Evolutionary conservation across 169 alveolate genomes (phyloP), one percentile per base, ranked within the genome.

Genomic region (Blepharisma undulans): DNA sequence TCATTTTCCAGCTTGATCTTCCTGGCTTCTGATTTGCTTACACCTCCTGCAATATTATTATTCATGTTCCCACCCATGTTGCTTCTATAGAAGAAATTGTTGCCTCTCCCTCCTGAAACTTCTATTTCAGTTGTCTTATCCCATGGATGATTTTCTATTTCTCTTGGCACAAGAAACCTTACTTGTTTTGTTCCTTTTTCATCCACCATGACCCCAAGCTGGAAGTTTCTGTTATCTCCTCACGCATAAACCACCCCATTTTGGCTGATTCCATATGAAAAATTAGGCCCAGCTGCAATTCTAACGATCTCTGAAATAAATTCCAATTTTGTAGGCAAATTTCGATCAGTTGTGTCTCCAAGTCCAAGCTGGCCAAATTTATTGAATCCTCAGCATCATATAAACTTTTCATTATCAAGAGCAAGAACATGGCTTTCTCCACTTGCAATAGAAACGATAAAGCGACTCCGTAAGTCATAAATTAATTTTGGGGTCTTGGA

Each of bases 341-440:
- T 8, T 36, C 27, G 12, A n/a, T 19, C 16, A 4, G 29, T 36
- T 36, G 34, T 60, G 30, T 7, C 76, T 21, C 76, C 34, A n/a
- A 22, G 8, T 2, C 89, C 89, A 48, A 82, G 77, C 21, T 82
- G 89, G 30, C 89, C 89, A 8, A 8, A n/a, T 21, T 22, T 30
- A 30, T 82, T 82, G 27, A 34, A 77, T 34, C 89, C 89, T 78
- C 89, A 82, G 0, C 36, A 10, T 19, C 10, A 82, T 8, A 82
- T 33, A 21, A 7, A 8, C 84, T 32, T 8, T 14, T 82, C 89
- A 34, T 25, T 22, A 12, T 22, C 29, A 21, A 82, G 60, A n/a
- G 89, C 89, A 21, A 82, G 1, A 1, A 82, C 89, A 59, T 82
- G 89, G 36, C n/a, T 82, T 7, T 27, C 60, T 59, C 89, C 89